A percentile compares a stretch with the other conserved stretches of the same genome.
Evolutionary conservation across 2,329 filamentous ascomycete genomes (phyloP).

Genomic region (Microcyclospora pomicola): DNA sequence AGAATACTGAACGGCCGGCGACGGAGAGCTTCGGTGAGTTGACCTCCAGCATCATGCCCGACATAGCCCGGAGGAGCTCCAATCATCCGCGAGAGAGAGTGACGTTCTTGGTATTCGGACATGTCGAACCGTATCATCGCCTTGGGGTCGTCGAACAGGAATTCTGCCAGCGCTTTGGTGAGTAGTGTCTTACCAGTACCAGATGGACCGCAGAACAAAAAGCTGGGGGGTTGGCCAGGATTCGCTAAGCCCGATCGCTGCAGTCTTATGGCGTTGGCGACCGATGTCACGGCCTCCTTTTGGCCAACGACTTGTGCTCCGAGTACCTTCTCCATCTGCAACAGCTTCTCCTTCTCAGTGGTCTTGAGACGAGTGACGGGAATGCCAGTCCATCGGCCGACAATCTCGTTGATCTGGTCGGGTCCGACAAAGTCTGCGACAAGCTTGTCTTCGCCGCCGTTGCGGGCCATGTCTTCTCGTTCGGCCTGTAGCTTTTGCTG

Average conservation of each 20-base stretch:
- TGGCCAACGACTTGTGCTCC: slow-evolving; percentile 81
- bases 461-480: slow-evolving; percentile 42
- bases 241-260: slow-evolving; percentile 90
- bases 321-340: slow-evolving; percentile 87
- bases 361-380: slow-evolving; percentile 89
- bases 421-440: slow-evolving; percentile 89
- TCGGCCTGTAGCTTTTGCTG: slow-evolving; percentile 68
- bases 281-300: slow-evolving; percentile 80
- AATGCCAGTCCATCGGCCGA: slow-evolving; percentile 95
- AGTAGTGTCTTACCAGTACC: slow-evolving; percentile 96
- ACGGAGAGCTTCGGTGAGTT: slow-evolving; percentile 86
- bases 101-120: slow-evolving; percentile 98
- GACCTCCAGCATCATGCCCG: slow-evolving; percentile 87
- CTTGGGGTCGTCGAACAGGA: slow-evolving; percentile 93
- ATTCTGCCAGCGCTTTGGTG: slow-evolving; percentile 93
- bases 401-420: slow-evolving; percentile 98
- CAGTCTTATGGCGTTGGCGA: slow-evolving; percentile 89
- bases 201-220: slow-evolving; percentile 96
- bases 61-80: slow-evolving; percentile 95
- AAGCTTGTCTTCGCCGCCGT: slow-evolving; percentile 53
- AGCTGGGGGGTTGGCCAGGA: slow-evolving; percentile 91
- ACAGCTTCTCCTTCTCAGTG: slow-evolving; percentile 94
- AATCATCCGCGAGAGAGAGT: slow-evolving; percentile 93
- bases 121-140: slow-evolving; percentile 99
- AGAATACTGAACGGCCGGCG: slow-evolving; percentile 95